Conservation (phyloP, 2,329 filamentous ascomycete genomes). For the Clarireedia sp. region DNA sequence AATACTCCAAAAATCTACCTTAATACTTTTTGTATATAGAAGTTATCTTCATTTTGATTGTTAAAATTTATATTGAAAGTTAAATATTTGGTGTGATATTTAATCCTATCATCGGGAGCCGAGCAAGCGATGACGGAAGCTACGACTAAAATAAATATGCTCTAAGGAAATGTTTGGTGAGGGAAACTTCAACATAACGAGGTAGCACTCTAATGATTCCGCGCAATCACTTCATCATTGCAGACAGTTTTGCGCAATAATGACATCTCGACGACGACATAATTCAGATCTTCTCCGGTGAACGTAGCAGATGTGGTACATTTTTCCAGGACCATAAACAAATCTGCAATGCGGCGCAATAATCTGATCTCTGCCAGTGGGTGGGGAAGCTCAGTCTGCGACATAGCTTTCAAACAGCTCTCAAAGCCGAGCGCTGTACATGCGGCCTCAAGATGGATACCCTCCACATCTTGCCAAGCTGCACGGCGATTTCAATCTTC, state of each 20-base stretch:
- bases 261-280: slow-evolving; percentile 19
- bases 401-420: slow-evolving; percentile 21
- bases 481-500: slow-evolving; percentile 15
- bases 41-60: too few relatives aligned
- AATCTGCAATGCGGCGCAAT: slow-evolving; percentile 24
- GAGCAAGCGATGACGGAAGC: slow-evolving; percentile 8
- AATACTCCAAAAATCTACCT: too few relatives aligned
- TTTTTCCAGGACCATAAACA: background rate
- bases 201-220: slow-evolving; percentile 1
- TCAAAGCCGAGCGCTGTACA: slow-evolving; percentile 12
- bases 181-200: too few relatives aligned
- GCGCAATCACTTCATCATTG: slow-evolving; percentile 3
- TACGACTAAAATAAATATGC: slow-evolving; percentile 1
- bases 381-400: slow-evolving; percentile 18
- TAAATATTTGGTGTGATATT: too few relatives aligned
- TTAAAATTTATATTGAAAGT: too few relatives aligned
- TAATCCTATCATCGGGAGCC: too few relatives aligned
- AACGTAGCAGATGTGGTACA: slow-evolving; percentile 22
- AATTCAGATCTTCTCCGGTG: slow-evolving; percentile 20
- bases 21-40: too few relatives aligned
- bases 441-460: slow-evolving; percentile 10
- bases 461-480: slow-evolving; percentile 1
- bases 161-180: background rate
- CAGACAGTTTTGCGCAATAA: slow-evolving; percentile 17
- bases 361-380: slow-evolving; percentile 15